A percentile compares a stretch with the other conserved stretches of the same genome.
phyloP scores from a whole-genome alignment of 768 basidiomycete genomes.

The Kwoniella dendrophila region DNA sequence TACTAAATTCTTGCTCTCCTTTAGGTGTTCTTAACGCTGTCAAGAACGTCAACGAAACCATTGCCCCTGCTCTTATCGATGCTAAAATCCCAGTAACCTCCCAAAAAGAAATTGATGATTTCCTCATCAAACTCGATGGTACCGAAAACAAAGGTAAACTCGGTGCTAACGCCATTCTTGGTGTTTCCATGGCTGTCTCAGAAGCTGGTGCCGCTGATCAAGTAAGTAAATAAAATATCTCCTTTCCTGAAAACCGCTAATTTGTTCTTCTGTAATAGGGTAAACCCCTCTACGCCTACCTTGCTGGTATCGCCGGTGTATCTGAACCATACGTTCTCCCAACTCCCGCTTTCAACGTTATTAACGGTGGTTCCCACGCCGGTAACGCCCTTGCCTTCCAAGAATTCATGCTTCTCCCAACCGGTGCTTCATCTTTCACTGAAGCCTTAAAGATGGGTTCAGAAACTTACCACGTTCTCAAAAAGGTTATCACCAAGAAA shows the following conservation, averaged over 20 bases:
- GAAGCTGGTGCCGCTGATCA: constrained; percentile 94
- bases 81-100: constrained; percentile 78
- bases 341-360: constrained; percentile 94
- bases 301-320: constrained; percentile 92
- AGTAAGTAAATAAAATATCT: no score
- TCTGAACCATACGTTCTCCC: constrained; percentile 93
- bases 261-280: constrained; percentile 57
- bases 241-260: no score
- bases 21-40: constrained; percentile 92
- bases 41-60: constrained; percentile 84
- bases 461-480: constrained; percentile 95
- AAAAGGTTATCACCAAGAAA: constrained; percentile 98
- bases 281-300: constrained; percentile 92
- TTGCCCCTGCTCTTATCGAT: constrained; percentile 85
- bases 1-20: background rate
- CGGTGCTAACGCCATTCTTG: constrained; percentile 98
- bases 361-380: constrained; percentile 99
- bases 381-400: constrained; percentile 99
- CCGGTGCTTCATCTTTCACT: constrained; percentile 84
- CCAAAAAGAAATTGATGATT: constrained; percentile 95
- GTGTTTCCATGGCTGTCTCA: constrained; percentile 92
- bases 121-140: constrained; percentile 96
- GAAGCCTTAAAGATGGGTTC: constrained; percentile 98
- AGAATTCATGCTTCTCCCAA: constrained; percentile 99
- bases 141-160: constrained; percentile 99